These are phyloP conservation scores for Sporothrix globosa DNA, from an alignment of 2,329 filamentous ascomycete genomes.

Conservation along the genomic window DNA sequence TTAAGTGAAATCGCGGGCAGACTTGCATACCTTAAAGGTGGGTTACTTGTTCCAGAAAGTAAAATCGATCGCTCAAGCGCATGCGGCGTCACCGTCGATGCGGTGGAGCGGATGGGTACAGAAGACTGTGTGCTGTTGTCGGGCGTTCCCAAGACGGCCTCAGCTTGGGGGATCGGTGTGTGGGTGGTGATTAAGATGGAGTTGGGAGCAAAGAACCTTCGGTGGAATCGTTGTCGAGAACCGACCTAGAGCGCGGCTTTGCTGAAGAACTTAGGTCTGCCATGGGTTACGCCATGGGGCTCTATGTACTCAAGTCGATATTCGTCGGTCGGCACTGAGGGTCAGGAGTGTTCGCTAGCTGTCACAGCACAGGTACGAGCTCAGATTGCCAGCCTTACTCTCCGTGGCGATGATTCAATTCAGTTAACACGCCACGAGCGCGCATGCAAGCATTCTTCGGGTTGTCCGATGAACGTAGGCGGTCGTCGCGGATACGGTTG, in stretches of 20 bases:
- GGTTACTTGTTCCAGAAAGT: not conserved
- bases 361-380: not conserved
- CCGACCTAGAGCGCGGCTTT: conserved; percentile 56
- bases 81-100: not conserved
- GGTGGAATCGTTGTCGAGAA: conserved; percentile 54
- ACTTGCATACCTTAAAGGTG: not conserved
- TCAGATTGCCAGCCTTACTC: not conserved
- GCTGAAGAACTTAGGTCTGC: conserved; percentile 61
- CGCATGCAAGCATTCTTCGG: no score
- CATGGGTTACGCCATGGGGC: conserved; percentile 70
- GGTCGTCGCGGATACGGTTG: not conserved
- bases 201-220: conserved; percentile 28
- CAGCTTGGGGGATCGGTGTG: not conserved
- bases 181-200: not conserved
- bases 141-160: not conserved
- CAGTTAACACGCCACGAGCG: not conserved
- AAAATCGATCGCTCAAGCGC: not conserved
- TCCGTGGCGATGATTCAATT: no score
- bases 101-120: not conserved
- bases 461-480: not conserved
- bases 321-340: not conserved
- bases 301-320: conserved; percentile 10
- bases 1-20: not conserved
- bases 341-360: not conserved
- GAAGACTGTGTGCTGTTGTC: not conserved